These are phyloP conservation scores for Ascosphaera acerosa DNA, from an alignment of 2,329 filamentous ascomycete species.

Conservation along the genomic window DNA sequence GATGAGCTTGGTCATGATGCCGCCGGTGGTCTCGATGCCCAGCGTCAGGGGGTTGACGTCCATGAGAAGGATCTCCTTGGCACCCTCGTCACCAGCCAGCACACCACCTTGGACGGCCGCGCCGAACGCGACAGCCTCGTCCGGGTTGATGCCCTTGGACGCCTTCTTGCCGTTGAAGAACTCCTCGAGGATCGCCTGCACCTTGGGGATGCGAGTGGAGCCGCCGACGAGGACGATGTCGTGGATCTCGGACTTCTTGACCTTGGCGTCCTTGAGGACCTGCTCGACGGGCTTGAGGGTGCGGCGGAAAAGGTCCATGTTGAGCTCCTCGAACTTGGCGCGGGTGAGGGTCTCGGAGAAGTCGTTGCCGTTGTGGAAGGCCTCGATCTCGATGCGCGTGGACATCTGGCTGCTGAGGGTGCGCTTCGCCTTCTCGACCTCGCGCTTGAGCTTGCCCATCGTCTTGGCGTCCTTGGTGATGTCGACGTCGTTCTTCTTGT, in stretches of 20 bases:
- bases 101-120: conserved; percentile 94
- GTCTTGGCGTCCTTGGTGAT: conserved; percentile 87
- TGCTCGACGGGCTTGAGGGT: conserved; percentile 88
- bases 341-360: conserved; percentile 53
- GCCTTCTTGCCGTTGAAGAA: conserved; percentile 94
- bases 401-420: conserved; percentile 86
- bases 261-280: conserved; percentile 83
- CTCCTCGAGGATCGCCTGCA: conserved; percentile 80
- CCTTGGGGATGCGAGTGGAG: conserved; percentile 99
- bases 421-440: conserved; percentile 98
- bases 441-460: conserved; percentile 96
- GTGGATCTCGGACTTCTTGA: conserved; percentile 81
- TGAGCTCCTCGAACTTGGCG: conserved; percentile 75
- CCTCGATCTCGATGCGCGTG: conserved; percentile 94
- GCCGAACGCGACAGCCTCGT: conserved; percentile 94
- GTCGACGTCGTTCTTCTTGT: conserved; percentile 83
- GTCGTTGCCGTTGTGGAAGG: conserved; percentile 97
- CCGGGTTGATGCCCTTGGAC: conserved; percentile 94
- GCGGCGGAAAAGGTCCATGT: conserved; percentile 64
- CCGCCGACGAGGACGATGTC: conserved; percentile 95
- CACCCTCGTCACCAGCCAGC: conserved; percentile 82
- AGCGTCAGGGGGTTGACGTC: conserved; percentile 91
- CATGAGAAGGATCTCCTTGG: conserved; percentile 83
- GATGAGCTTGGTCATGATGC: conserved; percentile 94
- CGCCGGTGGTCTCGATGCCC: conserved; percentile 93